A percentile compares a stretch with the other conserved stretches of the same genome.
Evolutionary conservation across 2,329 filamentous ascomycete genomes (phyloP).

Genomic region (Botrytis porri): DNA sequence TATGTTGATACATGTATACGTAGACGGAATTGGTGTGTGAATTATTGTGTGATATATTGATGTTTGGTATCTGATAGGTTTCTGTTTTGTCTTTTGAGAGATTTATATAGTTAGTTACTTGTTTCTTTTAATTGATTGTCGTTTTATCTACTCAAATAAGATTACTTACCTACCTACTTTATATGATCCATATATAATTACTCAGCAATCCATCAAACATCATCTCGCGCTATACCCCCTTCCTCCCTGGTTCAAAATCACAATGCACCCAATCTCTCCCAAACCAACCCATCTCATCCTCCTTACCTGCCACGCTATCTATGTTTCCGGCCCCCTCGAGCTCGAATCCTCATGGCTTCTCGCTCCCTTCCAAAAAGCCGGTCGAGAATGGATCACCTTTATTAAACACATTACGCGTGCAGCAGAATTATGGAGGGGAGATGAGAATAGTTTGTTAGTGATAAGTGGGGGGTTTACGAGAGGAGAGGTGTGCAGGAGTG

Average conservation of each 20-base stretch:
- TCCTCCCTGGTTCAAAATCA: background rate
- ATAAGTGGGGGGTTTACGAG: slow-evolving; percentile 47
- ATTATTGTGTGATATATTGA: background rate
- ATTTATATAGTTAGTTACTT: no score
- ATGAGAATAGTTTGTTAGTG: background rate
- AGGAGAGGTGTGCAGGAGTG: slow-evolving; percentile 52
- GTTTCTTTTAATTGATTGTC: background rate
- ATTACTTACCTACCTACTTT: background rate
- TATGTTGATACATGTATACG: background rate
- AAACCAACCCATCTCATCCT: slow-evolving; percentile 61
- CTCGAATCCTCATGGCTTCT: slow-evolving; percentile 62
- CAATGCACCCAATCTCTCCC: background rate
- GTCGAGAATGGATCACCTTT: slow-evolving; percentile 59
- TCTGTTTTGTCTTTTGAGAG: background rate
- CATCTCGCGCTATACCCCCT: background rate
- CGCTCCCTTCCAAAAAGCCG: slow-evolving; percentile 76
- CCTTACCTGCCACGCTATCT: slow-evolving; percentile 84
- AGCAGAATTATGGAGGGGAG: background rate
- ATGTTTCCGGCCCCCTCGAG: slow-evolving; percentile 55
- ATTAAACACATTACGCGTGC: slow-evolving; percentile 70
- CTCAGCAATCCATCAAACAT: background rate
- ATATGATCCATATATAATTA: background rate
- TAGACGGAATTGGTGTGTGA: background rate
- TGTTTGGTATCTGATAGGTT: no score
- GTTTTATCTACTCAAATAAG: background rate